Percentiles rank a stretch among this genome's conserved stretches.
Conservation (phyloP, 2,329 filamentous ascomycete species). For the Fusarium euwallaceae region DNA sequence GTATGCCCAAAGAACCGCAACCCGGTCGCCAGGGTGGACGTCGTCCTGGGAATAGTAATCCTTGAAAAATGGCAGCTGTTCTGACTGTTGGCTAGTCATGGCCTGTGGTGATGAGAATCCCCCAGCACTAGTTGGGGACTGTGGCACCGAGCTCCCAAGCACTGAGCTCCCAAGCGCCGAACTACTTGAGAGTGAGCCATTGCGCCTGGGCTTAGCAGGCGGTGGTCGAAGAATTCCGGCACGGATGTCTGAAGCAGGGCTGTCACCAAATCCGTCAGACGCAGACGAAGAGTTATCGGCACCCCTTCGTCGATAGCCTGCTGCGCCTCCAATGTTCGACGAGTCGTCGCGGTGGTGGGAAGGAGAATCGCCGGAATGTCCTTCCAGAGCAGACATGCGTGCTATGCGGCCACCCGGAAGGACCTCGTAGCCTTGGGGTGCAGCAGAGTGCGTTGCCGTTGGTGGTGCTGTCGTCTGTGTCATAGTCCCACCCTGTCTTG, state of each 20-base stretch:
- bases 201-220: conserved; percentile 73
- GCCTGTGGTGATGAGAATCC: conserved; percentile 89
- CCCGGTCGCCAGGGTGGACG: conserved; percentile 90
- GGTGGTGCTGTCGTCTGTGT: conserved; percentile 49
- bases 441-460: conserved; percentile 36
- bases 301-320: conserved; percentile 63
- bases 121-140: conserved; percentile 79
- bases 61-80: conserved; percentile 96
- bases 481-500: conserved; percentile 63
- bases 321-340: conserved; percentile 58
- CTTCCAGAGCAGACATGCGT: conserved; percentile 94
- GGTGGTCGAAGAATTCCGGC: conserved; percentile 69
- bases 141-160: conserved; percentile 76
- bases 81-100: conserved; percentile 88
- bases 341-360: conserved; percentile 62
- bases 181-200: conserved; percentile 89
- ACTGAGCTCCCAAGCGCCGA: conserved; percentile 81
- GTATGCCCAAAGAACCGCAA: conserved; percentile 96
- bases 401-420: conserved; percentile 91
- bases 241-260: conserved; percentile 76
- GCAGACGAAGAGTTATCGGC: conserved; percentile 76
- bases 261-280: conserved; percentile 79
- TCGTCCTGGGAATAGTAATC: conserved; percentile 99
- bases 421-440: conserved; percentile 75
- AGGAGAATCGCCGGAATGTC: conserved; percentile 73